phyloP scores from a whole-genome alignment of 2,329 filamentous ascomycete genomes.

The Aspergillus viridinutans region DNA sequence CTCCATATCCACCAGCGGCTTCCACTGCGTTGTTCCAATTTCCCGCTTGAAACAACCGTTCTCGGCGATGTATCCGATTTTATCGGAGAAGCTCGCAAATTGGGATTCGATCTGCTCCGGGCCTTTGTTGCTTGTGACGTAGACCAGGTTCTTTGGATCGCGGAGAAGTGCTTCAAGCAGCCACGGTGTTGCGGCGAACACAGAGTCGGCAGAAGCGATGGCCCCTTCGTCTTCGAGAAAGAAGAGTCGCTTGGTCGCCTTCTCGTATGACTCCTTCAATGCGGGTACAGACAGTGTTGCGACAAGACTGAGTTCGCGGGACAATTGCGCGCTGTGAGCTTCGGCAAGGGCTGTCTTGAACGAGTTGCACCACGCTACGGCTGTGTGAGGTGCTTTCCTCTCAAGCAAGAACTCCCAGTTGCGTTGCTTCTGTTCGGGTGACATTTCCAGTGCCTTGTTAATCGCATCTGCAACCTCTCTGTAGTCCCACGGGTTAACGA shows the following conservation, averaged over 20 bases:
- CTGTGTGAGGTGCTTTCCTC: slow-evolving; percentile 72
- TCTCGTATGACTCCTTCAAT: slow-evolving; percentile 62
- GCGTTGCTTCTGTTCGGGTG: slow-evolving; percentile 63
- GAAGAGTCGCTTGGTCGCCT: slow-evolving; percentile 66
- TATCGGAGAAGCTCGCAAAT: slow-evolving; percentile 62
- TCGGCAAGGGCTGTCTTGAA: slow-evolving; percentile 66
- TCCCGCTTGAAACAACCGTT: slow-evolving; percentile 85
- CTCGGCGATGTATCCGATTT: slow-evolving; percentile 82
- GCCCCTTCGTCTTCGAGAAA: slow-evolving; percentile 90
- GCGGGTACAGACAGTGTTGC: slow-evolving; percentile 68
- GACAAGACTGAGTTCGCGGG: slow-evolving; percentile 73
- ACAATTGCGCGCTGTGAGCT: slow-evolving; percentile 73
- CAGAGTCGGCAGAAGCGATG: slow-evolving; percentile 70
- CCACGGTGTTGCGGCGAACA: slow-evolving; percentile 71
- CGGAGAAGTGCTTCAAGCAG: slow-evolving; percentile 71
- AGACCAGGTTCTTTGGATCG: slow-evolving; percentile 76
- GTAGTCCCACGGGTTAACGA: slow-evolving; percentile 94
- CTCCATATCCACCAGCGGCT: slow-evolving; percentile 66
- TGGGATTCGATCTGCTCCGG: slow-evolving; percentile 80
- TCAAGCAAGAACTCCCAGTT: slow-evolving; percentile 71
- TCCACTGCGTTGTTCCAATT: slow-evolving; percentile 64
- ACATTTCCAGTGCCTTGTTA: slow-evolving; percentile 76
- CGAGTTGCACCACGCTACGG: slow-evolving; percentile 72
- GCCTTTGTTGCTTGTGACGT: slow-evolving; percentile 81
- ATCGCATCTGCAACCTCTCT: slow-evolving; percentile 80